Percentiles rank a stretch among this genome's conserved stretches.
Evolutionary conservation across 106 monocot genomes (phyloP).

Genomic region (Platanthera guangdongensis): DNA sequence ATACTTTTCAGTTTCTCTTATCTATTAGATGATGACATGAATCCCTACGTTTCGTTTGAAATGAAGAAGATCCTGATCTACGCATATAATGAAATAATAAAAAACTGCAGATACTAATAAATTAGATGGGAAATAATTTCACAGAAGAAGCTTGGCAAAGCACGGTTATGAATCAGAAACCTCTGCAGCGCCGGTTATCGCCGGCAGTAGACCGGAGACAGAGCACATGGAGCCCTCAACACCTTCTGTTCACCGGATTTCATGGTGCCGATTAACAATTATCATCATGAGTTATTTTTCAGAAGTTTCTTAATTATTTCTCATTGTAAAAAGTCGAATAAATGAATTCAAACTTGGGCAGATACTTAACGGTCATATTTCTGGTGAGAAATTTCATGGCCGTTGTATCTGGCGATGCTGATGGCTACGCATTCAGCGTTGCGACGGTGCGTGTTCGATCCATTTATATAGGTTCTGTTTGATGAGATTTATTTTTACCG

Average conservation of each 20-base stretch:
- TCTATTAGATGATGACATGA: too few species aligned
- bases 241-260: slow-evolving; percentile 7
- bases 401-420: slow-evolving; percentile 25
- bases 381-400: slow-evolving; percentile 37
- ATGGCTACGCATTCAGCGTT: slow-evolving; percentile 32
- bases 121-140: too few species aligned
- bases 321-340: neutral
- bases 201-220: neutral
- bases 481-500: too few species aligned
- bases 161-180: too few species aligned
- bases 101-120: too few species aligned
- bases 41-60: too few species aligned
- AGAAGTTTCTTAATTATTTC: neutral
- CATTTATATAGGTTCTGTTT: too few species aligned
- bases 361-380: slow-evolving; percentile 36
- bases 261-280: slow-evolving; percentile 26
- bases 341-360: slow-evolving; percentile 11
- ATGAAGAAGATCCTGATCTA: too few species aligned
- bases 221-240: slow-evolving; percentile 27
- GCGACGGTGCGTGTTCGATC: slow-evolving; percentile 34
- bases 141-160: too few species aligned
- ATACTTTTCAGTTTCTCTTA: too few species aligned
- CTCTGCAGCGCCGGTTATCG: neutral
- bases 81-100: too few species aligned
- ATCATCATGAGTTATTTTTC: slow-evolving; percentile 22